Evolutionary conservation across 2,329 filamentous ascomycete genomes (phyloP).

Genomic region (Monilinia aucupariae): DNA sequence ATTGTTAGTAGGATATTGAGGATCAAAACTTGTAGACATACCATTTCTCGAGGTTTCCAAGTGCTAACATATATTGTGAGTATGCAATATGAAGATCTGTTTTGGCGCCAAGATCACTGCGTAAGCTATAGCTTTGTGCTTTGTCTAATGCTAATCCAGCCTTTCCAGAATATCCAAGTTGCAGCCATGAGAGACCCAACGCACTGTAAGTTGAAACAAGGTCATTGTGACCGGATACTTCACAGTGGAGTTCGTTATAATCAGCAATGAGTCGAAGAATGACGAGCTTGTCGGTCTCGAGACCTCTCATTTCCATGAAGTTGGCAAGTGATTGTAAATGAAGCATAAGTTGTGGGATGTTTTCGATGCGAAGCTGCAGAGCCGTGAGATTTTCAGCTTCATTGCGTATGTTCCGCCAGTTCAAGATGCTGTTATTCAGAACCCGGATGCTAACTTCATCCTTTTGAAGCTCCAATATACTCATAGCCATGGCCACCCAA

Average conservation of each 20-base stretch:
- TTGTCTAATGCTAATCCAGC: slow-evolving; percentile 53
- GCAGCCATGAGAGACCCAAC: slow-evolving; percentile 51
- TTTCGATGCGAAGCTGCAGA: slow-evolving; percentile 44
- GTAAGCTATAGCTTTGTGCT: slow-evolving; percentile 46
- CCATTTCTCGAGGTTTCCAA: slow-evolving; percentile 60
- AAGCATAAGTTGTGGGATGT: slow-evolving; percentile 43
- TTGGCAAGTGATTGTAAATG: slow-evolving; percentile 50
- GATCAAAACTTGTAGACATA: slow-evolving; percentile 34
- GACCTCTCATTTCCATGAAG: slow-evolving; percentile 52
- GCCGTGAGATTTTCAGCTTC: slow-evolving; percentile 41
- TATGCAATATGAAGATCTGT: slow-evolving; percentile 62
- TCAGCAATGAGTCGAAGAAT: slow-evolving; percentile 46
- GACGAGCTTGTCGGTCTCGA: slow-evolving; percentile 45
- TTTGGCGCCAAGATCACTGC: slow-evolving; percentile 40
- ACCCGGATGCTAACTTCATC: slow-evolving; percentile 26
- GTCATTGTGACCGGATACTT: slow-evolving; percentile 38
- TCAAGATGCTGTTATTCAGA: slow-evolving; percentile 25
- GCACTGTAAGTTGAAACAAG: slow-evolving; percentile 38
- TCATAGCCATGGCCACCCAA: slow-evolving; percentile 28
- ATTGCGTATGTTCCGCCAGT: slow-evolving; percentile 39
- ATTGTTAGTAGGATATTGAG: slow-evolving; percentile 20
- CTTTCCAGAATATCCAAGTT: slow-evolving; percentile 55
- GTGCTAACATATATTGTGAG: slow-evolving; percentile 67
- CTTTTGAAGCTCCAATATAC: slow-evolving; percentile 29
- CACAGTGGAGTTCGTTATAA: slow-evolving; percentile 42